A percentile compares a stretch with the other conserved stretches of the same genome.
Evolutionary conservation across 2,329 filamentous ascomycete genomes (phyloP).

Genomic region (Colletotrichum euphorbiae): DNA sequence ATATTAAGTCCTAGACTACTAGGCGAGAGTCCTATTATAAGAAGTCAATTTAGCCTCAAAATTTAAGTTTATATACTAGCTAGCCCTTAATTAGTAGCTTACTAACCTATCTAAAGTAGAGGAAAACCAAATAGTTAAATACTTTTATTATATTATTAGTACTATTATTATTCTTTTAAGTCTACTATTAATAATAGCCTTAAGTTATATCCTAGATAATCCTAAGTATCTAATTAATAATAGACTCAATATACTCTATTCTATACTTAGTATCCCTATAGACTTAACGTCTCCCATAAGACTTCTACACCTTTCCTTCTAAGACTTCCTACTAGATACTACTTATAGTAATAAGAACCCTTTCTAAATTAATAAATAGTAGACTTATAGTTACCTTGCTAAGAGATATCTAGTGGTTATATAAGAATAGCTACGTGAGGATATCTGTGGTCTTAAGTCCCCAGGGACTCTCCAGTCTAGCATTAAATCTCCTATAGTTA

Average conservation of each 20-base stretch:
- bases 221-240: slow-evolving; percentile 36
- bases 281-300: slow-evolving; percentile 42
- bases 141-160: slow-evolving; percentile 48
- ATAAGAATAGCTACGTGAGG: slow-evolving; percentile 45
- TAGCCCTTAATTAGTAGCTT: slow-evolving; percentile 39
- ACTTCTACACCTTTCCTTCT: slow-evolving; percentile 52
- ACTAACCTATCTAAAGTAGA: neutral
- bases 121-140: slow-evolving; percentile 32
- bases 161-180: slow-evolving; percentile 46
- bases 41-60: neutral
- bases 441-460: slow-evolving; percentile 51
- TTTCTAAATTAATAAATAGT: slow-evolving; percentile 53
- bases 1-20: slow-evolving; percentile 42
- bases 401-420: slow-evolving; percentile 51
- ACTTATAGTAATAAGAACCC: slow-evolving; percentile 43
- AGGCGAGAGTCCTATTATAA: neutral
- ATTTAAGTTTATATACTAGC: slow-evolving; percentile 40
- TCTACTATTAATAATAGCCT: slow-evolving; percentile 46
- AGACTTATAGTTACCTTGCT: slow-evolving; percentile 48
- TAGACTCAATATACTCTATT: slow-evolving; percentile 48
- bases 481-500: slow-evolving; percentile 42
- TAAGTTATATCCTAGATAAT: slow-evolving; percentile 46
- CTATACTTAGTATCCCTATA: slow-evolving; percentile 49
- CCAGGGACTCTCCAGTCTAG: slow-evolving; percentile 44
- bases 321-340: slow-evolving; percentile 51